Conservation (phyloP, 805 yeast species). For the Huiozyma sinensis region DNA sequence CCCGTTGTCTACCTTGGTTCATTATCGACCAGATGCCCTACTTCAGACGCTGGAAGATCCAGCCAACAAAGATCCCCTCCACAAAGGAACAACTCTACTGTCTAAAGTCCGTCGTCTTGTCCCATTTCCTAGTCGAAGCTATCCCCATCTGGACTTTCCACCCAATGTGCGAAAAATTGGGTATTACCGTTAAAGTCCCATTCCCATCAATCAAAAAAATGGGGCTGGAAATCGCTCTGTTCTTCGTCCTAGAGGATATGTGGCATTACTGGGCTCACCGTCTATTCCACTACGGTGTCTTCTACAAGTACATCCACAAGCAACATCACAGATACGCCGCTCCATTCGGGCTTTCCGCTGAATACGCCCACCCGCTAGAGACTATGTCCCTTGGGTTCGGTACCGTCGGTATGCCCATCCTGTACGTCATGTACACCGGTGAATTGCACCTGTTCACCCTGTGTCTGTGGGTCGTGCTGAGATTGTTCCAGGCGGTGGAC, state of each 20-base stretch:
- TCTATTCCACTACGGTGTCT: conserved; percentile 74
- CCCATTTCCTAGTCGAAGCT: conserved; percentile 89
- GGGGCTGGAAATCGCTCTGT: conserved; percentile 55
- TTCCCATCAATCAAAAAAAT: conserved; percentile 62
- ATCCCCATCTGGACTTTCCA: conserved; percentile 96
- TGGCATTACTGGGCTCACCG: conserved; percentile 98
- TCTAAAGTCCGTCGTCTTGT: conserved; percentile 67
- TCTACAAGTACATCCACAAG: conserved; percentile 89
- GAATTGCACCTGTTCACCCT: conserved; percentile 83
- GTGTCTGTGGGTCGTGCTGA: conserved; percentile 73
- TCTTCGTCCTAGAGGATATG: conserved; percentile 80
- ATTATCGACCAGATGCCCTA: conserved; percentile 76
- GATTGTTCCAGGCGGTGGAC: conserved; percentile 94
- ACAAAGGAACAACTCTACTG: conserved; percentile 88
- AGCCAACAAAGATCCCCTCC: conserved; percentile 72
- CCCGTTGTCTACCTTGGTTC: conserved; percentile 88
- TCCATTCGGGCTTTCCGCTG: conserved; percentile 95
- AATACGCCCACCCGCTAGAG: conserved; percentile 94
- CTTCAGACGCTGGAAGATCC: conserved; percentile 81
- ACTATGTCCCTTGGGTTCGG: conserved; percentile 87
- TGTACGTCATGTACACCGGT: conserved; percentile 67
- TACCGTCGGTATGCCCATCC: conserved; percentile 89
- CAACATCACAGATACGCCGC: conserved; percentile 98
- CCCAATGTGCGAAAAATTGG: conserved; percentile 74
- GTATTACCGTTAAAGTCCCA: conserved; percentile 71